Conservation (phyloP, 306 rosid genomes). For the Calophaca sinica region DNA sequence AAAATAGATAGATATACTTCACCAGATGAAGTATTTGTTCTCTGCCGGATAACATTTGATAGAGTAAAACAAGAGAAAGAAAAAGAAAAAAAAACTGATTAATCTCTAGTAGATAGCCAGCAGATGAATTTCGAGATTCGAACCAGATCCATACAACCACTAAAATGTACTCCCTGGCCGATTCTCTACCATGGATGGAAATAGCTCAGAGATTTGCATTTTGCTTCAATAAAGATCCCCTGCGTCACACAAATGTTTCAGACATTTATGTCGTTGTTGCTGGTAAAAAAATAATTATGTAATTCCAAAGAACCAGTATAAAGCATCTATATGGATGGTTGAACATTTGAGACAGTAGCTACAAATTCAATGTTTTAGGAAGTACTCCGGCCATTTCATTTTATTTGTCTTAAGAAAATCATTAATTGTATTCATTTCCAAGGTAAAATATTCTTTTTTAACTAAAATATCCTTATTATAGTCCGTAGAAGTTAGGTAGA, state of each 20-base stretch:
- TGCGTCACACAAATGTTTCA: constrained; percentile 40
- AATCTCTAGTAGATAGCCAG: constrained; percentile 30
- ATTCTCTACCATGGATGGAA: constrained; percentile 35
- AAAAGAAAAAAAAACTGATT: constrained; percentile 8
- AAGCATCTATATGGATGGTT: constrained; percentile 2
- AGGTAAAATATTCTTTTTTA: too few relatives aligned
- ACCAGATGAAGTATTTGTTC: constrained; percentile 41
- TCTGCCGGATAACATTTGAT: constrained; percentile 30
- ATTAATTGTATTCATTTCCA: too few relatives aligned
- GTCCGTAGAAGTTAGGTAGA: too few relatives aligned
- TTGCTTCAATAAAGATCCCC: constrained; percentile 44
- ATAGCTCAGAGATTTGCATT: constrained; percentile 8
- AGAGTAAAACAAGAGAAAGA: constrained; percentile 2
- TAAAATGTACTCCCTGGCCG: constrained; percentile 33
- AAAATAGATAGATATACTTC: constrained; percentile 29
- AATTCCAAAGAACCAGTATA: constrained; percentile 16
- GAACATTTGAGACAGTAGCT: constrained; percentile 24
- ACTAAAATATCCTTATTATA: too few relatives aligned
- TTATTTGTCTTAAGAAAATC: too few relatives aligned
- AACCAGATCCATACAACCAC: constrained; percentile 37
- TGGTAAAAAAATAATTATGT: constrained; percentile 17
- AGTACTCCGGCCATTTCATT: too few relatives aligned
- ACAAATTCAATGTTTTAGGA: constrained; percentile 7
- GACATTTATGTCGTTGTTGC: constrained; percentile 12
- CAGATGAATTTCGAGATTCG: constrained; percentile 40